phyloP scores from a whole-genome alignment of 441 rosid genomes.

The Sinapis alba region DNA sequence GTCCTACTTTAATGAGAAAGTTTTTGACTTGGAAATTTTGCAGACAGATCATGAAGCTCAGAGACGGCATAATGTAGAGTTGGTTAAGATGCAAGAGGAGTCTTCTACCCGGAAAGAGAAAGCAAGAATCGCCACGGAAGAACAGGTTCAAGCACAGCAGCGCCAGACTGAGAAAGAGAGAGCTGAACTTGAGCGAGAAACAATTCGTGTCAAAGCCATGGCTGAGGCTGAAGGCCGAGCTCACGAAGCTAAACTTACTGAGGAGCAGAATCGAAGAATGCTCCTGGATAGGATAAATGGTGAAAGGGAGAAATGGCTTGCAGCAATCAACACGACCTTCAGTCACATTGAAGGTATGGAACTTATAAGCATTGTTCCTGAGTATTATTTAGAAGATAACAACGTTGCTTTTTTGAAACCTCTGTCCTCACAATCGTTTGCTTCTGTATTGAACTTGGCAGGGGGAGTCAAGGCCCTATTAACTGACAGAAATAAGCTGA shows the following conservation, averaged over 20 bases:
- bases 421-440: not conserved
- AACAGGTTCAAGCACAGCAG: conserved; percentile 88
- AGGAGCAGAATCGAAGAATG: conserved; percentile 86
- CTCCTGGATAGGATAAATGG: conserved; percentile 78
- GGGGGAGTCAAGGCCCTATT: conserved; percentile 79
- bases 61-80: conserved; percentile 78
- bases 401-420: not conserved
- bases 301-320: conserved; percentile 96
- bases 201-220: conserved; percentile 90
- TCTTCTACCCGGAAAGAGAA: conserved; percentile 76
- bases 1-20: conserved; percentile 15
- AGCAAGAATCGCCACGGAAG: conserved; percentile 79
- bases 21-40: conserved; percentile 23
- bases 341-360: conserved; percentile 81
- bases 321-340: conserved; percentile 87
- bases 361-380: conserved; percentile 14
- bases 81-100: conserved; percentile 87
- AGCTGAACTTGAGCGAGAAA: conserved; percentile 91
- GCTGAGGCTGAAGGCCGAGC: conserved; percentile 97
- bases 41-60: conserved; percentile 96
- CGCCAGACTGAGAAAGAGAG: conserved; percentile 96
- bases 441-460: conserved; percentile 42
- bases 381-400: not conserved
- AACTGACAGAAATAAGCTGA: conserved; percentile 74
- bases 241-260: conserved; percentile 85